Percentiles rank a stretch among this genome's conserved stretches.
These are phyloP conservation scores for Kazachstania taianensis DNA, from an alignment of 805 yeast genomes.

Conservation along the genomic window DNA sequence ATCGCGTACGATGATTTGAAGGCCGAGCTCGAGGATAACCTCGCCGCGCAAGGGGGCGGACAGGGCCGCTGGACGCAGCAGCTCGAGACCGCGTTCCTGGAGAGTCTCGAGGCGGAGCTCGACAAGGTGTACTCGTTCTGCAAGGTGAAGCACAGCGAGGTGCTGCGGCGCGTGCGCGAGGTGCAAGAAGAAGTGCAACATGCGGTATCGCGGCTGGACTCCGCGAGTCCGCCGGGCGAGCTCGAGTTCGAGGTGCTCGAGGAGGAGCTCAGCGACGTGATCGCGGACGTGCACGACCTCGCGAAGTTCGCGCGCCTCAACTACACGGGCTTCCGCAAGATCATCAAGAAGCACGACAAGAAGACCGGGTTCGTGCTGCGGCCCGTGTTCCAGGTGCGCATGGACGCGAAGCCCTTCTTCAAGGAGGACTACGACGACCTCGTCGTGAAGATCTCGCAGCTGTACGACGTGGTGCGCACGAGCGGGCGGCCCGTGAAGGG, in stretches of 20 bases:
- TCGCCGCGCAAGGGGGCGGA: slow-evolving; percentile 43
- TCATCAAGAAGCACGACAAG: slow-evolving; percentile 93
- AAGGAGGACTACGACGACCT: slow-evolving; percentile 87
- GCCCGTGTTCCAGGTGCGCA: slow-evolving; percentile 88
- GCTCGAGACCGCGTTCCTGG: slow-evolving; percentile 74
- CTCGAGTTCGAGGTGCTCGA: slow-evolving; percentile 66
- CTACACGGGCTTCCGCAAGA: slow-evolving; percentile 95
- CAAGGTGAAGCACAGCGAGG: slow-evolving; percentile 77
- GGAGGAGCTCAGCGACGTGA: slow-evolving; percentile 71
- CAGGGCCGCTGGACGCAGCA: slow-evolving; percentile 60
- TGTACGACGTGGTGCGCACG: slow-evolving; percentile 88
- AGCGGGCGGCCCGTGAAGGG: slow-evolving; percentile 93
- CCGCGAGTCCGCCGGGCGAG: slow-evolving; percentile 43
- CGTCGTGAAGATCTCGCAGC: slow-evolving; percentile 79
- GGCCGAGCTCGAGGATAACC: slow-evolving; percentile 61
- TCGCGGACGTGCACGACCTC: slow-evolving; percentile 94
- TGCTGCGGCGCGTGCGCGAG: slow-evolving; percentile 73
- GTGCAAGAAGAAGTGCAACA: slow-evolving; percentile 62
- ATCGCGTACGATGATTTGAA: slow-evolving; percentile 87
- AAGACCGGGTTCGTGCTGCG: slow-evolving; percentile 67
- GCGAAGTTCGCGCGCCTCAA: slow-evolving; percentile 89
- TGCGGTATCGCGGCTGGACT: slow-evolving; percentile 48
- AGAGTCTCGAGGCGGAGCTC: slow-evolving; percentile 65
- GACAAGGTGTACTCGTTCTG: slow-evolving; percentile 92
- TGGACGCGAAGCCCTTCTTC: slow-evolving; percentile 90